phyloP scores from a whole-genome alignment of 768 basidiomycete species.

The Tricholoma saponaceum region DNA sequence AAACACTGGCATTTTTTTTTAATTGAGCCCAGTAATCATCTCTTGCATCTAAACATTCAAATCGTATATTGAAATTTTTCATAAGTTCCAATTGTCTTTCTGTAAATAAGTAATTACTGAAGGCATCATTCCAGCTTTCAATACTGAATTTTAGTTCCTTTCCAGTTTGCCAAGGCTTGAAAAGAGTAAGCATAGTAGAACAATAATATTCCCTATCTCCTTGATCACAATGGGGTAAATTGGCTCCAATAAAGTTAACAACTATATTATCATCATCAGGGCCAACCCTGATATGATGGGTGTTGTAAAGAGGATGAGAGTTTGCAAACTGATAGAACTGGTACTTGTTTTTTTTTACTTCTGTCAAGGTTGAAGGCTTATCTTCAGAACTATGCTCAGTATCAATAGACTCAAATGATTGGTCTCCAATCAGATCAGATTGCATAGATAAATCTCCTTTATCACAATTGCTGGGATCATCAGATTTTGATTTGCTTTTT shows the following conservation, averaged over 20 bases:
- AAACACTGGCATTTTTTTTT: background rate
- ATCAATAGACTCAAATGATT: background rate
- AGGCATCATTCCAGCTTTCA: constrained; percentile 19
- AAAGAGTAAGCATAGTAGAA: constrained; percentile 5
- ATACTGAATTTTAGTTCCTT: constrained; percentile 13
- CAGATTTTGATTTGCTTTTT: background rate
- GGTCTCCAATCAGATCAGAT: background rate
- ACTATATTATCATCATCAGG: constrained; percentile 8
- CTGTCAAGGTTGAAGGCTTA: background rate
- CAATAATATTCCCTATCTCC: constrained; percentile 28
- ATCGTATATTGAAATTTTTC: constrained; percentile 22
- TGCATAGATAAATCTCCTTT: background rate
- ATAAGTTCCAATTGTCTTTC: constrained; percentile 15
- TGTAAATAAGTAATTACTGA: constrained; percentile 14
- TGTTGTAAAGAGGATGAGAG: background rate
- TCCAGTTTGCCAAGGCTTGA: constrained; percentile 22
- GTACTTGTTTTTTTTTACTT: background rate
- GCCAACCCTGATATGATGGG: background rate
- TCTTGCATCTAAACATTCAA: constrained; percentile 25
- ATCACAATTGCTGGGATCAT: background rate
- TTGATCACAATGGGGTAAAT: constrained; percentile 21
- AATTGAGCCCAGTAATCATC: constrained; percentile 20
- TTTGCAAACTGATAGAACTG: background rate
- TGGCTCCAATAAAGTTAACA: constrained; percentile 25
- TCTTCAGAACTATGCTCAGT: background rate